Evolutionary conservation across 225 moss, liverwort and hornwort genomes (phyloP), one percentile per base, ranked within the genome.

Genomic region (Marchantia polymorpha): DNA sequence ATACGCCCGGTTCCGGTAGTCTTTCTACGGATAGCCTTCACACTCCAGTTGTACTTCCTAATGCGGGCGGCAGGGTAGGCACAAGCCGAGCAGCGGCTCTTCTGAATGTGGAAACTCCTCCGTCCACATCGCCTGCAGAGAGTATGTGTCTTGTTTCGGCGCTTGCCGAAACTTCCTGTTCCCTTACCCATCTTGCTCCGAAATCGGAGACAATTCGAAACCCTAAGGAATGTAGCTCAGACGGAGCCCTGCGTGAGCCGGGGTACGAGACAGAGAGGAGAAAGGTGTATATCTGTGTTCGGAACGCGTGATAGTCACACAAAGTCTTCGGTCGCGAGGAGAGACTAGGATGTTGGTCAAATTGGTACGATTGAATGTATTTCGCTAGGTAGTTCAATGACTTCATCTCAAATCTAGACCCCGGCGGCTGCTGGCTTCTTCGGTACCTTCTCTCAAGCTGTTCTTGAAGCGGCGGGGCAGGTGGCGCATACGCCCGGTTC

Each of bases 101-200:
- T 96, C 89, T 96, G 96, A 25, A 94, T 96, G 83, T 94, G 96
- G 72, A 96, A 94, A 70, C 94, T 94, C 77, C 94, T 87, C 48
- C 93, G 91, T 9, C 94, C 96, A 89, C 96, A 96, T 80, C 96
- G 96, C 84, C 91, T 89, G 89, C 96, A 96, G 73, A 96, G 84
- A 55, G 96, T 96, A 82, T 96, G 96, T 10, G 94, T 92, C 83
- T 96, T 96, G 92, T 94, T 96, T 74, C 94, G 91, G 90, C 96
- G 91, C 87, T 96, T 96, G 83, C 96, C 93, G 69, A 96, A 96
- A 90, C 96, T 96, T 49, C 93, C 93, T 54, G 92, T 96, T 83
- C 93, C 96, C 87, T 96, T 96, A 85, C 89, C 89, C 75, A 75
- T 75, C 12, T 75, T 75, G 75, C 31, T 75, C 31, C 75, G 55